Percentiles rank a stretch among this genome's conserved stretches.
Conservation (phyloP, 768 basidiomycete genomes). For the Tremella yokohamensis region DNA sequence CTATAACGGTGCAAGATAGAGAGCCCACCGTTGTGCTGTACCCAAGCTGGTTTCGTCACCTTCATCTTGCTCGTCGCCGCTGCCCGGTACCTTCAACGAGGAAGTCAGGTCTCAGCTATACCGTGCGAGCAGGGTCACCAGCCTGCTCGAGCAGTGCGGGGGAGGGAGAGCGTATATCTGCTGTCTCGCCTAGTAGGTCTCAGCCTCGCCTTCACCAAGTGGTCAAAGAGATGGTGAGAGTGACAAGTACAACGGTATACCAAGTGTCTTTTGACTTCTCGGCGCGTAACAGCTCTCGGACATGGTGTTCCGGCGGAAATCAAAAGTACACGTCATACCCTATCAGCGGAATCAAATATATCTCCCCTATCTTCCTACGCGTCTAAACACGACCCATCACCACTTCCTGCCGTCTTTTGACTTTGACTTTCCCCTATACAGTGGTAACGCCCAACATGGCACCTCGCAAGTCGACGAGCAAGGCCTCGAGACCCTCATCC, state of each 20-base stretch:
- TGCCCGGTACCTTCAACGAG: too few relatives aligned
- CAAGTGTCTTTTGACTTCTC: too few relatives aligned
- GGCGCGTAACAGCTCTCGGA: too few relatives aligned
- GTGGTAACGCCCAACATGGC: slow-evolving; percentile 9
- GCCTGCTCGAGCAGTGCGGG: too few relatives aligned
- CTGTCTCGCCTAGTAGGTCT: too few relatives aligned
- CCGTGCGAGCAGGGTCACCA: too few relatives aligned
- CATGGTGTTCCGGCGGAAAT: slow-evolving; percentile 2
- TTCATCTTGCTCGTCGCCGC: slow-evolving; percentile 27
- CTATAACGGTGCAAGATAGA: neutral
- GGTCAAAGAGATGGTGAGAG: too few relatives aligned
- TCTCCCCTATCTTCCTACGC: neutral
- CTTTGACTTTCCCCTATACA: neutral
- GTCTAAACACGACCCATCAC: neutral
- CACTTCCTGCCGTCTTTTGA: neutral
- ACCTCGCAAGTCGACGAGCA: slow-evolving; percentile 23
- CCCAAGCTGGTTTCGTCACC: slow-evolving; percentile 48
- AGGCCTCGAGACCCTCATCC: neutral
- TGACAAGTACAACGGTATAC: too few relatives aligned
- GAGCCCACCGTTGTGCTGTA: slow-evolving; percentile 46
- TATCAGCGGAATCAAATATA: neutral
- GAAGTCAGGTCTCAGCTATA: too few relatives aligned
- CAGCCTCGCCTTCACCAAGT: too few relatives aligned
- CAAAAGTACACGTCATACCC: neutral
- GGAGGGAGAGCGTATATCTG: too few relatives aligned